Conservation (phyloP, 352 stramenopile species). For the Nothophytophthora sp. region DNA sequence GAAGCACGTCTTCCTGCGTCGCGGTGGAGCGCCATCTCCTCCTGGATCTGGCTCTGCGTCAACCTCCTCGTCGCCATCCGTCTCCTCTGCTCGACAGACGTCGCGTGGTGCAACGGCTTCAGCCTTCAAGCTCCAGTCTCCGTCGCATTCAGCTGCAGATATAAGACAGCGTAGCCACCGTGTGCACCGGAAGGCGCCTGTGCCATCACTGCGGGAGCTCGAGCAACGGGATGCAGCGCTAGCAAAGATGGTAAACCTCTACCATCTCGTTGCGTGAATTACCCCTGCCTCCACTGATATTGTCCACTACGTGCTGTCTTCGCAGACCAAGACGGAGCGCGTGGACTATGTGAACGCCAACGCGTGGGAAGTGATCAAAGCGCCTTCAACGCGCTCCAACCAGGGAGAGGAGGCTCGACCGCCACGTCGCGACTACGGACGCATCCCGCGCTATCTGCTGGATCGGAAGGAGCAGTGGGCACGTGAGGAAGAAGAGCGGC, state of each 20-base stretch:
- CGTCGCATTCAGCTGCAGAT: conserved; percentile 11
- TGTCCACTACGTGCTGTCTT: conserved; percentile 1
- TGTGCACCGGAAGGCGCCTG: conserved; percentile 37
- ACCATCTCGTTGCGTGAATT: not conserved
- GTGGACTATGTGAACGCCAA: conserved; percentile 76
- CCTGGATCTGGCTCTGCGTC: conserved; percentile 7
- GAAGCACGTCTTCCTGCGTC: conserved; percentile 38
- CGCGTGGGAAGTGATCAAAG: conserved; percentile 76
- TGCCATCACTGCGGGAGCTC: conserved; percentile 55
- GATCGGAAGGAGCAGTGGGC: conserved; percentile 82
- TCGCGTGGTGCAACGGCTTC: conserved; percentile 10
- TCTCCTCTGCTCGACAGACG: conserved; percentile 13
- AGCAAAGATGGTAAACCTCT: conserved; percentile 37
- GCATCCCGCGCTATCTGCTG: conserved; percentile 71
- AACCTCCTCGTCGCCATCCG: conserved; percentile 7
- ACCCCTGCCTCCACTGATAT: not conserved
- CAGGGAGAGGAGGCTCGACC: conserved; percentile 5
- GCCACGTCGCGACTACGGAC: conserved; percentile 45
- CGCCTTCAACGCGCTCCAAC: conserved; percentile 21
- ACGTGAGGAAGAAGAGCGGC: conserved; percentile 79
- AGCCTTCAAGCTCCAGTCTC: conserved; percentile 12
- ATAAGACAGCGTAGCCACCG: conserved; percentile 8
- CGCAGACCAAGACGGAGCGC: conserved; percentile 57
- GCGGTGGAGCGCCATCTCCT: conserved; percentile 14
- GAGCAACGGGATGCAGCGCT: conserved; percentile 40